A percentile compares a stretch with the other conserved stretches of the same genome.
Conservation (phyloP, 306 rosid genomes). For the Sicyos baderoa region DNA sequence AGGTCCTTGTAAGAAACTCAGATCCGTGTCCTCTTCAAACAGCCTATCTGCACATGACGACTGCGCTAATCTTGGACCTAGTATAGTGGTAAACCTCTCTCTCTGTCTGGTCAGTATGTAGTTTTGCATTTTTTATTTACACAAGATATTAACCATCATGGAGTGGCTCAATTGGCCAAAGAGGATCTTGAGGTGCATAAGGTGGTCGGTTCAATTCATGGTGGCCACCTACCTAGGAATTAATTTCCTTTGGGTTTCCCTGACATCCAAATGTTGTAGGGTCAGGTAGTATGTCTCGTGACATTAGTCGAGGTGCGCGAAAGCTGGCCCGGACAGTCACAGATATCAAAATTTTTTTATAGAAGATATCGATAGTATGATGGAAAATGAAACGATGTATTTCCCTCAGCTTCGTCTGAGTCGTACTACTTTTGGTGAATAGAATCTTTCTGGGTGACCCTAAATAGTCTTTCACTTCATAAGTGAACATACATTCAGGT, state of each 20-base stretch:
- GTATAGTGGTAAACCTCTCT: slow-evolving; percentile 24
- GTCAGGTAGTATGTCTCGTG: no score
- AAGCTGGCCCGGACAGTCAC: no score
- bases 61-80: slow-evolving; percentile 28
- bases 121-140: not conserved
- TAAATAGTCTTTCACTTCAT: slow-evolving; percentile 1
- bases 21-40: slow-evolving; percentile 33
- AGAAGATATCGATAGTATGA: not conserved
- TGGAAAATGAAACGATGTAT: not conserved
- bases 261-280: no score
- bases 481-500: not conserved
- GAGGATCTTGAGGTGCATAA: no score
- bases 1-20: slow-evolving; percentile 35
- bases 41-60: slow-evolving; percentile 24
- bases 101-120: not conserved
- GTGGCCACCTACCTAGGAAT: no score
- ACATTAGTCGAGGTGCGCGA: no score
- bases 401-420: not conserved
- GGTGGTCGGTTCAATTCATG: no score
- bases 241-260: no score
- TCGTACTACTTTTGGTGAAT: slow-evolving; percentile 4
- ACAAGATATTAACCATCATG: no score
- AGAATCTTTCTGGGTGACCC: slow-evolving; percentile 6
- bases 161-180: no score
- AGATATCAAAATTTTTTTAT: no score